These are phyloP conservation scores for Aphanoascus verrucosus DNA, from an alignment of 2,329 filamentous ascomycete genomes.

Conservation along the genomic window DNA sequence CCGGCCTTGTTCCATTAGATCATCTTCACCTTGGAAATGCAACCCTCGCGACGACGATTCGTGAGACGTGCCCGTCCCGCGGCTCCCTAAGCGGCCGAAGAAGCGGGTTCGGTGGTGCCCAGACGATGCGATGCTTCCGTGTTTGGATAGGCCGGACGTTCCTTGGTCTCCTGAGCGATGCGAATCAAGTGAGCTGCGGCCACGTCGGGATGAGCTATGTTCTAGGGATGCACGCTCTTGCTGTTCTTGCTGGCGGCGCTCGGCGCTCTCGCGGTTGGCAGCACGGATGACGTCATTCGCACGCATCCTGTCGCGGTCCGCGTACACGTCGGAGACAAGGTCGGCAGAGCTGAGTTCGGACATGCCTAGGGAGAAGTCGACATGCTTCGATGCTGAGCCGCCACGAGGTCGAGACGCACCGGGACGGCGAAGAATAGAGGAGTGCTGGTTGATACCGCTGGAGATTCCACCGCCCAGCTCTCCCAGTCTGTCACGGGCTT, in stretches of 20 bases:
- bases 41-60: background rate
- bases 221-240: constrained; percentile 17
- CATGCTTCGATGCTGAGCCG: constrained; percentile 52
- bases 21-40: constrained; percentile 24
- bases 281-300: constrained; percentile 33
- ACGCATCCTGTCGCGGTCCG: constrained; percentile 40
- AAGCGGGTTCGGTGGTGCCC: constrained; percentile 52
- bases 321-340: constrained; percentile 54
- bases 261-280: constrained; percentile 32
- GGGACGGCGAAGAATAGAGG: constrained; percentile 45
- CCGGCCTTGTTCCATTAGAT: constrained; percentile 40
- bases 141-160: constrained; percentile 1
- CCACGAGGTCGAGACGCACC: constrained; percentile 39
- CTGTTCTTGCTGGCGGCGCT: constrained; percentile 27
- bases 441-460: constrained; percentile 24
- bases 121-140: constrained; percentile 26
- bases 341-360: constrained; percentile 47
- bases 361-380: constrained; percentile 63
- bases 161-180: constrained; percentile 16
- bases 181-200: constrained; percentile 18
- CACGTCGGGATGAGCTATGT: constrained; percentile 19
- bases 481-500: constrained; percentile 25
- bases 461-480: constrained; percentile 35
- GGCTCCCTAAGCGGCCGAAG: constrained; percentile 42
- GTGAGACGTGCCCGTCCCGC: constrained; percentile 11